Conservation (phyloP, 2,329 filamentous ascomycete species). For the Colletotrichum salicis region DNA sequence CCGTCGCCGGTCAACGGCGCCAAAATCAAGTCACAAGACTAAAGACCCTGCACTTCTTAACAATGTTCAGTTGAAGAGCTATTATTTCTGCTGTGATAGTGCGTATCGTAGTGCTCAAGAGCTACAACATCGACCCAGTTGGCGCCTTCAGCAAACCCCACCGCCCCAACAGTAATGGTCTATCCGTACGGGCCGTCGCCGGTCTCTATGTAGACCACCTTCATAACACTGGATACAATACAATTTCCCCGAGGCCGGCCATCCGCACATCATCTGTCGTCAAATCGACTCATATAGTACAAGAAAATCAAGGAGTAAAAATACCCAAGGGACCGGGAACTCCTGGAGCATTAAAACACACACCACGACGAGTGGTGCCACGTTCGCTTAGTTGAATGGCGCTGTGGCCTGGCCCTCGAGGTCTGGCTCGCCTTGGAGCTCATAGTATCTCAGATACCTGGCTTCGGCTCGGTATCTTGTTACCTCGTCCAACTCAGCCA, state of each 20-base stretch:
- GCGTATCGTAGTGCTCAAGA: slow-evolving; percentile 11
- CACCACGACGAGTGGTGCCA: not conserved
- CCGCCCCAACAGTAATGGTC: slow-evolving; percentile 3
- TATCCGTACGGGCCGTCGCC: not conserved
- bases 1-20: not conserved
- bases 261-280: slow-evolving; percentile 26
- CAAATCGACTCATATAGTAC: slow-evolving; percentile 32
- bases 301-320: slow-evolving; percentile 18
- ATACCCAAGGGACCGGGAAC: slow-evolving; percentile 2
- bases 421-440: slow-evolving; percentile 60
- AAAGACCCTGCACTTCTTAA: not conserved
- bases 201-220: slow-evolving; percentile 26
- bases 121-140: not conserved
- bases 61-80: slow-evolving; percentile 16
- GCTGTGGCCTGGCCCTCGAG: slow-evolving; percentile 60
- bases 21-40: not conserved
- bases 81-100: slow-evolving; percentile 22
- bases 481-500: slow-evolving; percentile 61
- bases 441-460: slow-evolving; percentile 62
- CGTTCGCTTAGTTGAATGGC: slow-evolving; percentile 57
- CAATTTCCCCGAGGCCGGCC: slow-evolving; percentile 18
- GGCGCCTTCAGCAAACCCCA: slow-evolving; percentile 11
- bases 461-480: slow-evolving; percentile 63
- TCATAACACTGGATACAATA: slow-evolving; percentile 31
- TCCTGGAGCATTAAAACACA: slow-evolving; percentile 23